Base-by-base conservation (phyloP, 176 grass and related monocot genomes). In the Puccinellia tenuiflora region DNA sequence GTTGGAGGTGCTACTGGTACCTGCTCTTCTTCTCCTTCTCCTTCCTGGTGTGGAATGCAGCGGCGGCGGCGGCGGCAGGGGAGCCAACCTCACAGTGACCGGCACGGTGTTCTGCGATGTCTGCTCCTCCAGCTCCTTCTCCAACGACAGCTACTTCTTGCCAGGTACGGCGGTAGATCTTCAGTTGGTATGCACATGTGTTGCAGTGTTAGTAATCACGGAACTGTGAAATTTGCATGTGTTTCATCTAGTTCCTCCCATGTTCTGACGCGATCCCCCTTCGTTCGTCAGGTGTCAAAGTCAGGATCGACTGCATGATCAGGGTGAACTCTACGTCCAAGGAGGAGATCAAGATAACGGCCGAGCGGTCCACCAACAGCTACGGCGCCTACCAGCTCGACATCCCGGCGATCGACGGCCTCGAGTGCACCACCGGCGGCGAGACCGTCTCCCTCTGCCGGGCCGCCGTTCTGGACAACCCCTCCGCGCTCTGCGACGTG, bases 101-200 rank as follows among this genome's bases (percentile, higher is more conserved):
- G 96, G 96, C 80, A 85, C 87, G 1, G 96, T 99, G 57, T 99
- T 99, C 88, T 99, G 96, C 48, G 96, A 99, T 40, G 87, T 87
- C 66, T 99, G 96, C 85, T 86, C 87, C 42, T 83, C 77, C 68
- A 96, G 87, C 83, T 86, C 85, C 75, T 99, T 96, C 93, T 88
- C 91, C 81, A 88, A 87, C 6, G 84, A 84, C 77, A 93, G 96
- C 88, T 99, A 92, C 87, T 99, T 96, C 89, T 63, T 96, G 74
- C 53, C 86, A 93, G 96, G 94, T 97, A 86, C 29, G 42, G 39
- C 11, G 11, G 34, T 30, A 24, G 8, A 0, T 7, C 24, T 55
- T 73, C 34, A 18, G 25, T 52, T 35, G 1, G 2, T 17, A 34
- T 1, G 10, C 22, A 10, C 20, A 45, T 31, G 18, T 15, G 25